These are phyloP conservation scores for Hericium coralloides DNA, from an alignment of 768 basidiomycete genomes.

Conservation along the genomic window DNA sequence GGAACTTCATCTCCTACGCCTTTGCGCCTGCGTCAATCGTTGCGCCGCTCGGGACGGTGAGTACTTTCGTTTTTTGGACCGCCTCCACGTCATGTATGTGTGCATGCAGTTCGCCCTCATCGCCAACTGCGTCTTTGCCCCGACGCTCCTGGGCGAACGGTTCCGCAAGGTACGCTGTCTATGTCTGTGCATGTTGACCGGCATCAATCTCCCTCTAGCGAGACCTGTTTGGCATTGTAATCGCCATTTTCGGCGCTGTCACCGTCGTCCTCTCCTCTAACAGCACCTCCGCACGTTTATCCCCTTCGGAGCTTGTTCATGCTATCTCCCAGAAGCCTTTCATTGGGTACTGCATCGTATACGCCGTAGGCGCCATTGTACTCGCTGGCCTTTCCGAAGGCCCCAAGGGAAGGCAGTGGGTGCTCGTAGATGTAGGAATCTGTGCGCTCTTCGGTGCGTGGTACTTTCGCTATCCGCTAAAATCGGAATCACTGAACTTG, in stretches of 20 bases:
- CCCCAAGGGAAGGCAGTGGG: conserved; percentile 50
- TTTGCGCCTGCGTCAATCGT: conserved; percentile 90
- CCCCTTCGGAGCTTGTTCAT: conserved; percentile 53
- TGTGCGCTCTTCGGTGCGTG: conserved; percentile 73
- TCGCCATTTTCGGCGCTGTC: conserved; percentile 82
- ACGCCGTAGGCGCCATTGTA: conserved; percentile 43
- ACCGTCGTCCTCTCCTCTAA: conserved; percentile 86
- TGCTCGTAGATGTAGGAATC: conserved; percentile 81
- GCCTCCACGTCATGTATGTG: not conserved
- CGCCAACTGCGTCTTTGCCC: conserved; percentile 92
- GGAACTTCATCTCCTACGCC: conserved; percentile 88
- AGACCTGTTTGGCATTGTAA: conserved; percentile 67
- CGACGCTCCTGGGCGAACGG: conserved; percentile 70
- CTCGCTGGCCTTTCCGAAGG: conserved; percentile 63
- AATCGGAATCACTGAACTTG: not conserved
- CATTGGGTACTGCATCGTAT: conserved; percentile 62
- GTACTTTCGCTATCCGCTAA: conserved; percentile 1
- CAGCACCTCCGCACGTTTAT: conserved; percentile 58
- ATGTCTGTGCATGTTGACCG: not conserved
- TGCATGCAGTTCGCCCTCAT: conserved; percentile 76
- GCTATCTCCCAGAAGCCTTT: conserved; percentile 71
- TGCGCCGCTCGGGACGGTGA: conserved; percentile 90
- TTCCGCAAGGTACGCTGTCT: conserved; percentile 57
- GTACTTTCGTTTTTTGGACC: conserved; percentile 18
- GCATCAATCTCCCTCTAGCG: conserved; percentile 34